phyloP scores from a whole-genome alignment of 306 rosid genomes.

The Prunus padus region DNA sequence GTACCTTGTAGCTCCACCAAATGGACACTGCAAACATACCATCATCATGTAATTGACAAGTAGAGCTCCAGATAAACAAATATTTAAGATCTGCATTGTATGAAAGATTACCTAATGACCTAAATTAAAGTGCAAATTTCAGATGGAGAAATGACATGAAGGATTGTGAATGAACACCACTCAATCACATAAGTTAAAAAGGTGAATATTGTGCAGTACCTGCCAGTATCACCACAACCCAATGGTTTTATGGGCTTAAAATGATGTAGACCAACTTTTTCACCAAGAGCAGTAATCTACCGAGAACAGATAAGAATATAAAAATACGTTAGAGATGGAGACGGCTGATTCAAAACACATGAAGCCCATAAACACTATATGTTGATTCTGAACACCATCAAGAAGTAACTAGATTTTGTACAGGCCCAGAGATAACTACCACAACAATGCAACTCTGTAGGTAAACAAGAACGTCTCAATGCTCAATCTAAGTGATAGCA shows the following conservation, averaged over 20 bases:
- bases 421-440: neutral
- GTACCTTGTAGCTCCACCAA: slow-evolving; percentile 85
- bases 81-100: neutral
- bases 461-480: neutral
- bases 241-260: slow-evolving; percentile 77
- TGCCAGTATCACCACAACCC: slow-evolving; percentile 97
- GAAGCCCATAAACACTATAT: slow-evolving; percentile 8
- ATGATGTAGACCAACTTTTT: slow-evolving; percentile 73
- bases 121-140: neutral
- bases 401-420: neutral
- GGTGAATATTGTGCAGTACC: slow-evolving; percentile 42
- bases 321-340: slow-evolving; percentile 5
- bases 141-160: neutral
- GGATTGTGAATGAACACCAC: neutral
- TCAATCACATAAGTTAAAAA: neutral
- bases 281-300: slow-evolving; percentile 62
- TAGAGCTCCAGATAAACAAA: neutral
- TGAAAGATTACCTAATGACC: neutral
- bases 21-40: slow-evolving; percentile 69
- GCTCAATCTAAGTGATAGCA: neutral
- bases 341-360: slow-evolving; percentile 8
- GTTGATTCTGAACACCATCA: neutral
- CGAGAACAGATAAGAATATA: slow-evolving; percentile 12
- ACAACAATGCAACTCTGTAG: neutral
- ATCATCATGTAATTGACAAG: slow-evolving; percentile 4